phyloP scores from a whole-genome alignment of 1,284 basidiomycete species.

The Mycosarcoma maydis region DNA sequence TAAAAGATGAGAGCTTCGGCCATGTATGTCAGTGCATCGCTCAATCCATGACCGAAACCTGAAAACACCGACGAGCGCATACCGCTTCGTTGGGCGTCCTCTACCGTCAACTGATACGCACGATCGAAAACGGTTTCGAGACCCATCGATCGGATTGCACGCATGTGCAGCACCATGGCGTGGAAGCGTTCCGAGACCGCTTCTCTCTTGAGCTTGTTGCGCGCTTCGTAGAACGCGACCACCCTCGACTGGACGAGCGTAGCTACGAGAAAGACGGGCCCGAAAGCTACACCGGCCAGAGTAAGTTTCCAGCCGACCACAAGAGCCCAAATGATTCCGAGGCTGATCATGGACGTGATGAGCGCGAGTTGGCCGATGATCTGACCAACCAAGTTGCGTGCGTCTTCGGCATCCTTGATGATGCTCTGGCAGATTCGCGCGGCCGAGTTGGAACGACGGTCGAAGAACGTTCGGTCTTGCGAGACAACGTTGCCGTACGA shows the following conservation, averaged over 20 bases:
- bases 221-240: slow-evolving; percentile 77
- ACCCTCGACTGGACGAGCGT: slow-evolving; percentile 79
- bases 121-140: slow-evolving; percentile 79
- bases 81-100: slow-evolving; percentile 76
- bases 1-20: slow-evolving; percentile 82
- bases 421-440: slow-evolving; percentile 78
- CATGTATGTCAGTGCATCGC: slow-evolving; percentile 83
- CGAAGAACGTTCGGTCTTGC: slow-evolving; percentile 93
- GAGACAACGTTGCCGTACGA: slow-evolving; percentile 75
- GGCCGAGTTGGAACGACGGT: slow-evolving; percentile 75
- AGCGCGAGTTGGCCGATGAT: slow-evolving; percentile 77
- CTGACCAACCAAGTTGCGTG: slow-evolving; percentile 78
- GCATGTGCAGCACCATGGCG: slow-evolving; percentile 84
- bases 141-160: slow-evolving; percentile 88
- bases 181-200: slow-evolving; percentile 86
- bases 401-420: slow-evolving; percentile 91
- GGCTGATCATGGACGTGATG: slow-evolving; percentile 80
- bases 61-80: slow-evolving; percentile 81
- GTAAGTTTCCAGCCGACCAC: slow-evolving; percentile 90
- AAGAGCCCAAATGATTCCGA: slow-evolving; percentile 89
- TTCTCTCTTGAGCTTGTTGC: slow-evolving; percentile 85
- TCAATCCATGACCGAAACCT: slow-evolving; percentile 82
- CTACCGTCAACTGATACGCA: slow-evolving; percentile 76
- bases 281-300: slow-evolving; percentile 85
- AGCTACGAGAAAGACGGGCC: slow-evolving; percentile 80